Conservation (phyloP, 1,284 basidiomycete species). For the Heterobasidion occidentale region DNA sequence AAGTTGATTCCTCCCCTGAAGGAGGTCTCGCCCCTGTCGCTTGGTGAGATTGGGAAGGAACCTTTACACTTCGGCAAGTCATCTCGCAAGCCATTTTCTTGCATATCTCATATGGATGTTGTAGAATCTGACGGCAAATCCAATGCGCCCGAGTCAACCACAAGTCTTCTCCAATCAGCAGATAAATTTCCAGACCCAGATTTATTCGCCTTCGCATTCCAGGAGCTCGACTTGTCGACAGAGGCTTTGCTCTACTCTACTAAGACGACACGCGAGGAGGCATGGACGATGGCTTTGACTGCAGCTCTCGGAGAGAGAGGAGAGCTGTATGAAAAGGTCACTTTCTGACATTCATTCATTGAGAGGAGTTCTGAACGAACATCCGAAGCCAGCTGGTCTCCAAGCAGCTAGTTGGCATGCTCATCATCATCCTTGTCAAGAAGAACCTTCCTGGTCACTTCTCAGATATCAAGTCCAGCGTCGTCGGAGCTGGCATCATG, state of each 20-base stretch:
- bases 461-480: constrained; percentile 37
- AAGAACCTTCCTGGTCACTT: constrained; percentile 43
- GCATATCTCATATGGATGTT: background rate
- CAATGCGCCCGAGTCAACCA: background rate
- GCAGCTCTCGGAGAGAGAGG: constrained; percentile 64
- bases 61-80: background rate
- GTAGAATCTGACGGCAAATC: too few species aligned
- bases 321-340: constrained; percentile 56
- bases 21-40: constrained; percentile 27
- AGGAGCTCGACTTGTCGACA: constrained; percentile 69
- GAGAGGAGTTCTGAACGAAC: background rate
- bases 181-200: constrained; percentile 37
- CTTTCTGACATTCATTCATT: too few species aligned
- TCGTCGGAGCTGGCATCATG: constrained; percentile 64
- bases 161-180: background rate
- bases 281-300: constrained; percentile 57
- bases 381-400: constrained; percentile 46
- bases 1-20: constrained; percentile 28
- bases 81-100: background rate
- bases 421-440: constrained; percentile 58
- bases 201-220: constrained; percentile 63
- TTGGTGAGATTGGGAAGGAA: constrained; percentile 12
- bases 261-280: constrained; percentile 53
- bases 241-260: constrained; percentile 65
- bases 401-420: constrained; percentile 73